A percentile compares a stretch with the other conserved stretches of the same genome.
Evolutionary conservation across 371 early-diverging fungal genomes (phyloP).

Genomic region (Mucor lusitanicus): DNA sequence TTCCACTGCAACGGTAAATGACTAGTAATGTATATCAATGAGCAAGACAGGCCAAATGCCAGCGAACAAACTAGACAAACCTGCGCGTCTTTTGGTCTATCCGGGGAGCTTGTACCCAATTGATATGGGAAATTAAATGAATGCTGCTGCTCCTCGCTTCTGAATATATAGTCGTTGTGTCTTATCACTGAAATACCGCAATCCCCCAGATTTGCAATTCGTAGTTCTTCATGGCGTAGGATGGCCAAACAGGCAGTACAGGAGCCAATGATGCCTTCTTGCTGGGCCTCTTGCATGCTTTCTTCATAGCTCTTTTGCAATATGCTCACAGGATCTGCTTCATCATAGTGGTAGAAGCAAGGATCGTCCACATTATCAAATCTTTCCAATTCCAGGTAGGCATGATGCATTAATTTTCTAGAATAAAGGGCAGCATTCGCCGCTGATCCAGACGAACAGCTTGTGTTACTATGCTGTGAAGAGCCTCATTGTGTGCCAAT

Average conservation of each 20-base stretch:
- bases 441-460: constrained; percentile 30
- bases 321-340: constrained; percentile 67
- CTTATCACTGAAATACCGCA: constrained; percentile 86
- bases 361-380: constrained; percentile 45
- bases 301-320: constrained; percentile 69
- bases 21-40: neutral
- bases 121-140: constrained; percentile 81
- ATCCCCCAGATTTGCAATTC: constrained; percentile 92
- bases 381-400: constrained; percentile 73
- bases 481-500: neutral
- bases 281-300: constrained; percentile 17
- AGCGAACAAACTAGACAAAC: constrained; percentile 16
- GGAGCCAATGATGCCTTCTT: constrained; percentile 29
- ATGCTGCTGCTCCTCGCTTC: constrained; percentile 86
- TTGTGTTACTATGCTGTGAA: neutral
- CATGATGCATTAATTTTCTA: constrained; percentile 90
- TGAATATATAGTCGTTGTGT: constrained; percentile 79
- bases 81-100: constrained; percentile 69
- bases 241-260: constrained; percentile 86
- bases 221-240: constrained; percentile 83
- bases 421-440: constrained; percentile 89
- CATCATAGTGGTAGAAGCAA: constrained; percentile 28
- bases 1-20: constrained; percentile 74
- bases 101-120: constrained; percentile 65
- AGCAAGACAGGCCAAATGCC: neutral